Conservation (phyloP, 2,329 filamentous ascomycete species). For the Zasmidium citrigriseum region DNA sequence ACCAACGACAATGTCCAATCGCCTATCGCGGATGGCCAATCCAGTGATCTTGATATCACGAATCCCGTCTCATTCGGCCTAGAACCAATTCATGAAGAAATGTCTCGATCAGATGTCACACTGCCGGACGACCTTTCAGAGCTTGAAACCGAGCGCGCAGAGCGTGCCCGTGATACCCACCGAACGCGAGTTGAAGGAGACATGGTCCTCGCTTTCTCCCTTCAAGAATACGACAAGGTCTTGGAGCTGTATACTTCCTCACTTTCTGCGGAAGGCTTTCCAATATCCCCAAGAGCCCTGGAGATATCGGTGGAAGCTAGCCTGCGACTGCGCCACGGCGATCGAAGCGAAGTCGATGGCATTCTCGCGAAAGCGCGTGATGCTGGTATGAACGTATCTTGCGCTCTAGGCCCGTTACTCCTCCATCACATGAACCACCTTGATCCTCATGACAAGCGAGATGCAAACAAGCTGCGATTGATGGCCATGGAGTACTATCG, state of each 20-base stretch:
- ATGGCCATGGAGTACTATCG: conserved; percentile 33
- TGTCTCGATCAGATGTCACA: no score
- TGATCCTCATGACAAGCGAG: conserved; percentile 7
- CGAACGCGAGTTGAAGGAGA: conserved; percentile 16
- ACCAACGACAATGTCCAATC: no score
- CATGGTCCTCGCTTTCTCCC: conserved; percentile 30
- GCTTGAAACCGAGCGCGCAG: not conserved
- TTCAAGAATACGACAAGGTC: conserved; percentile 21
- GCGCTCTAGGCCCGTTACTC: conserved; percentile 31
- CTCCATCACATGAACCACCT: conserved; percentile 27
- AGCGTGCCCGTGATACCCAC: not conserved
- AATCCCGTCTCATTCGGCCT: no score
- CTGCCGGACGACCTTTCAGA: not conserved
- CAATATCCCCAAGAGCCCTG: conserved; percentile 28
- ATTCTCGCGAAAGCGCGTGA: conserved; percentile 26
- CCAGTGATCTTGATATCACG: no score
- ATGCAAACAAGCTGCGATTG: conserved; percentile 19
- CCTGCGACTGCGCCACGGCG: conserved; percentile 25
- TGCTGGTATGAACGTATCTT: conserved; percentile 34
- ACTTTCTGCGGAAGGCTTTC: conserved; percentile 23
- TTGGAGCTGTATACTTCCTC: conserved; percentile 27
- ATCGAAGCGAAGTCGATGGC: conserved; percentile 19
- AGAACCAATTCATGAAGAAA: no score
- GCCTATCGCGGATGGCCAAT: no score
- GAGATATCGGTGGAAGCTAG: conserved; percentile 34